Base-by-base conservation (phyloP, 2,329 filamentous ascomycete genomes). In the Neoarthrinium moseri region DNA sequence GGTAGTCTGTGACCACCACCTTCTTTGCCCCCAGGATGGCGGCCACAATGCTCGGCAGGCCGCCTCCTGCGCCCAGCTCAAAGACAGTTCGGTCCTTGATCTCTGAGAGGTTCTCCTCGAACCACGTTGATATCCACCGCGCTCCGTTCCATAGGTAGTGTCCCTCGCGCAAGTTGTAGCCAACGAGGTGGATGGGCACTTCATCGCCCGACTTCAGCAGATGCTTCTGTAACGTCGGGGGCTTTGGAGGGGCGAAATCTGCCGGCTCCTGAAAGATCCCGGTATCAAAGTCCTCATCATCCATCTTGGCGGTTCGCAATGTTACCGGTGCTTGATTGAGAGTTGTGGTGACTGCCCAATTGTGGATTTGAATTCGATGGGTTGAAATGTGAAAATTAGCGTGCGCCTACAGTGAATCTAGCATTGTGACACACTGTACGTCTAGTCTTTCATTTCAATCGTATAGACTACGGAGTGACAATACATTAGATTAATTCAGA, bases 101-200 rank as follows among this genome's bases (percentile, higher is more conserved):
- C 4, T 89, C 75, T 7, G 66, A 58, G n/a, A 83, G 77, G 52
- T 83, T 74, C 33, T 79, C 70, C 67, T 96, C 89, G 47, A 96
- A 82, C 67, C 91, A 91, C 55, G 83, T 75, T 13, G 91, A 82
- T 39, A 92, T 78, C 30, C 89, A 82, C 51, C 88, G 86, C 49
- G 86, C 86, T 50, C 89, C 91, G 66, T 96, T 95, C 92, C 92
- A 97, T 23, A 96, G 78, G 53, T 88, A 79, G 67, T 96, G 89
- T 13, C 89, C 91, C 81, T 95, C 95, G 12, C 95, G 80, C 20
- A 91, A 89, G 72, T 88, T 92, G 66, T 89, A 84, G 49, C 91
- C 91, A 35, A 96, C 89, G 11, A 96, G 81, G 57, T 88, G 82
- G 52, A 96, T 78, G 41, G 73, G 81, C 53, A 95, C 71, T 22